phyloP scores from a whole-genome alignment of 1,139 yeast species.

The Yamadazyma mexicana region DNA sequence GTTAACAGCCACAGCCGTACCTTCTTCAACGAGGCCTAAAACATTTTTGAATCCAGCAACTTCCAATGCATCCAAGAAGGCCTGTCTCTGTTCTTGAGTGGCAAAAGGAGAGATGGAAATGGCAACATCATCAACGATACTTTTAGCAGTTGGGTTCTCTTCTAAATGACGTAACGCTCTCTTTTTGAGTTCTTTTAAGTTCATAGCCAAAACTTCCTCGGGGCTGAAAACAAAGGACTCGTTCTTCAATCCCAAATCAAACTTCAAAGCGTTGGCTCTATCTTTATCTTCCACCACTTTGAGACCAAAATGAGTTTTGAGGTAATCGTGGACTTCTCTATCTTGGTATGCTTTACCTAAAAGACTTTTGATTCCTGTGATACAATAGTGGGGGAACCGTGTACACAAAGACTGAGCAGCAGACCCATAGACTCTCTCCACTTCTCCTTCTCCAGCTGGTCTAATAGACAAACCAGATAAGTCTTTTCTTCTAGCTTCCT shows the following conservation, averaged over 20 bases:
- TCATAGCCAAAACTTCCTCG: slow-evolving; percentile 89
- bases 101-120: slow-evolving; percentile 79
- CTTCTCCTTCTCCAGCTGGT: slow-evolving; percentile 35
- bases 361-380: slow-evolving; percentile 66
- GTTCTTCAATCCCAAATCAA: slow-evolving; percentile 50
- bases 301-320: slow-evolving; percentile 61
- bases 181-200: slow-evolving; percentile 59
- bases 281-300: slow-evolving; percentile 39
- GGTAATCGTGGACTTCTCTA: slow-evolving; percentile 44
- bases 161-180: slow-evolving; percentile 57
- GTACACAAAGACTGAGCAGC: slow-evolving; percentile 70
- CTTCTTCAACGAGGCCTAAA: slow-evolving; percentile 80
- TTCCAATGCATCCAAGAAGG: slow-evolving; percentile 71
- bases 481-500: slow-evolving; percentile 91
- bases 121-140: slow-evolving; percentile 61
- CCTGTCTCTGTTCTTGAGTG: slow-evolving; percentile 62
- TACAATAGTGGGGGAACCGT: slow-evolving; percentile 71
- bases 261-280: slow-evolving; percentile 54
- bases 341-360: slow-evolving; percentile 64
- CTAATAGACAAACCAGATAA: slow-evolving; percentile 74
- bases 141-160: slow-evolving; percentile 30
- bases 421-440: slow-evolving; percentile 80
- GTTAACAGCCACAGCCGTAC: slow-evolving; percentile 85
- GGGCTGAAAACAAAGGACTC: slow-evolving; percentile 43
- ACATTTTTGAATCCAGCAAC: slow-evolving; percentile 65